These are phyloP conservation scores for Termitomyces sp. DNA, from an alignment of 768 basidiomycete genomes.

Conservation along the genomic window DNA sequence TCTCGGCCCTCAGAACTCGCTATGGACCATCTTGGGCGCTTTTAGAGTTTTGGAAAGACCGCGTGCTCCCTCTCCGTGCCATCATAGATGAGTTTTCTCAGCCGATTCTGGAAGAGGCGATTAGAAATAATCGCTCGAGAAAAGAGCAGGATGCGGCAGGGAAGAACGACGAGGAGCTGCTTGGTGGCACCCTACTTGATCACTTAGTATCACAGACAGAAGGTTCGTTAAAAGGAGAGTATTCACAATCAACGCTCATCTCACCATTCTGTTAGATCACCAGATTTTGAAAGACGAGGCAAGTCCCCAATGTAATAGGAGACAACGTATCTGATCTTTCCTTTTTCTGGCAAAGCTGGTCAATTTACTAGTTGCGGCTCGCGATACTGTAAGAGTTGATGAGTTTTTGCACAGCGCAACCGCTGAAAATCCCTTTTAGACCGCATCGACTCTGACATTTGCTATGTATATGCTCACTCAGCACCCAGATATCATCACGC, in stretches of 20 bases:
- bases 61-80: constrained; percentile 41
- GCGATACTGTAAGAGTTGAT: constrained; percentile 36
- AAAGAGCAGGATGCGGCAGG: constrained; percentile 2
- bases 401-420: background rate
- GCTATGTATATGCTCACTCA: constrained; percentile 53
- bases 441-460: constrained; percentile 51
- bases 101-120: constrained; percentile 49
- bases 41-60: constrained; percentile 51
- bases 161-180: constrained; percentile 21
- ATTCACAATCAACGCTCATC: background rate
- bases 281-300: constrained; percentile 25
- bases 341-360: constrained; percentile 17
- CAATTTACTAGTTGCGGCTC: constrained; percentile 43
- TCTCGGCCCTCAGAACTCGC: constrained; percentile 36
- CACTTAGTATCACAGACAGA: constrained; percentile 55
- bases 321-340: background rate
- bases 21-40: constrained; percentile 51
- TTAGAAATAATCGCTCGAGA: constrained; percentile 34
- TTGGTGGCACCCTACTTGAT: constrained; percentile 43
- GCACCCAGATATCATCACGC: constrained; percentile 43
- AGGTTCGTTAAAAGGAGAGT: constrained; percentile 28
- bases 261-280: constrained; percentile 10
- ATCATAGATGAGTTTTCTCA: constrained; percentile 52
- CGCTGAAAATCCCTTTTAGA: constrained; percentile 25
- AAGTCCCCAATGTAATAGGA: background rate